phyloP scores from a whole-genome alignment of 78 protist species.

The Protostelium mycophagum region DNA sequence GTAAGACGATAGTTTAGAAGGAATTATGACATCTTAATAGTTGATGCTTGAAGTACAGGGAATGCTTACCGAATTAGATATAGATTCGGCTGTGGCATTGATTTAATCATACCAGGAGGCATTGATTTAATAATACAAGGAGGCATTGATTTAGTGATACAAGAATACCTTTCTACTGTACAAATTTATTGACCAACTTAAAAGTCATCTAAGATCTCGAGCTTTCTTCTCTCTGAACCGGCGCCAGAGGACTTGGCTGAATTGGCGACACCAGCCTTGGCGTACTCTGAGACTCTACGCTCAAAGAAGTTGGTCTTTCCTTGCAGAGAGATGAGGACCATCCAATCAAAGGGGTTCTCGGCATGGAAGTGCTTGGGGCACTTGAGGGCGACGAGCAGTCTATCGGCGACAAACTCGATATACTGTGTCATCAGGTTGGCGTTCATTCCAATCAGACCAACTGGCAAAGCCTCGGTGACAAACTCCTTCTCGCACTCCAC shows the following conservation, averaged over 20 bases:
- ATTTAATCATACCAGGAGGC: no score
- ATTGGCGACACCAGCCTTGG: constrained; percentile 76
- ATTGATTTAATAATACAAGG: no score
- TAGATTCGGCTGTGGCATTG: no score
- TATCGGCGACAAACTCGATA: constrained; percentile 96
- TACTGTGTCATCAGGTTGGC: constrained; percentile 88
- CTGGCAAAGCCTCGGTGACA: constrained; percentile 93
- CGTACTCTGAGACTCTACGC: constrained; percentile 96
- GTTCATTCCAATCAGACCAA: constrained; percentile 96
- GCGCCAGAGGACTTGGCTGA: background rate
- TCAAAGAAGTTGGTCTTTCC: constrained; percentile 99
- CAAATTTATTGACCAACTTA: no score
- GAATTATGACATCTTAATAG: background rate
- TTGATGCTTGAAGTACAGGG: background rate
- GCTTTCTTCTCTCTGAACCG: background rate
- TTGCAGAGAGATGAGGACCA: constrained; percentile 95
- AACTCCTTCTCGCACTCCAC: constrained; percentile 92
- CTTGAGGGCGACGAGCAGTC: constrained; percentile 89
- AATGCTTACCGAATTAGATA: background rate
- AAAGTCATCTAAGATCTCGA: background rate
- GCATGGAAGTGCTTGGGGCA: constrained; percentile 74
- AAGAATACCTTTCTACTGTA: no score
- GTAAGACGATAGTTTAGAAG: background rate
- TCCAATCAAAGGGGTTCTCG: constrained; percentile 96
- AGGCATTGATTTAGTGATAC: no score